These are phyloP conservation scores for Talaromyces trachyspermus DNA, from an alignment of 495 filamentous ascomycete species.

Conservation along the genomic window DNA sequence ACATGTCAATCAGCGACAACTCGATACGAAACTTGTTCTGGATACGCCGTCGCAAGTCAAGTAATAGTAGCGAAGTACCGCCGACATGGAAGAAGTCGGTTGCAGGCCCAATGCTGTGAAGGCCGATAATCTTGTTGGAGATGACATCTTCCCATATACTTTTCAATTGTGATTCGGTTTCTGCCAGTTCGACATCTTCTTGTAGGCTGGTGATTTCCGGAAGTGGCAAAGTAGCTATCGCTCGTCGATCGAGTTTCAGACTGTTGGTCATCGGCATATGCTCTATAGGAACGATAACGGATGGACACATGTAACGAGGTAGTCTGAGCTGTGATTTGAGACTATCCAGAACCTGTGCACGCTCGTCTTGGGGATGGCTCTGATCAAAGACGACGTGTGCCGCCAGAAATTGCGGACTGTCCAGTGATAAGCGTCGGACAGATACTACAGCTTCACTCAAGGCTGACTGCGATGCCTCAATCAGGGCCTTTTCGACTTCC, in stretches of 20 bases:
- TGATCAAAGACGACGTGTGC: slow-evolving; percentile 21
- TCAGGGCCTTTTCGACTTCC: slow-evolving; percentile 34
- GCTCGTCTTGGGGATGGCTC: not conserved
- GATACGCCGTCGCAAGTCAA: slow-evolving; percentile 17
- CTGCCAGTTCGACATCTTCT: slow-evolving; percentile 15
- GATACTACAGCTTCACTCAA: slow-evolving; percentile 30
- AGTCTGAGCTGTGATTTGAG: slow-evolving; percentile 19
- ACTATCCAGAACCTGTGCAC: not conserved
- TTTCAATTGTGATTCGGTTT: slow-evolving; percentile 16
- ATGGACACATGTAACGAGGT: slow-evolving; percentile 43
- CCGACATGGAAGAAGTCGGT: slow-evolving; percentile 27
- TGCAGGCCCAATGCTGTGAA: not conserved
- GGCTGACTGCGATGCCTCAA: slow-evolving; percentile 14
- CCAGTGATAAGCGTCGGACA: slow-evolving; percentile 2
- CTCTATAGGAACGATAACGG: slow-evolving; percentile 24
- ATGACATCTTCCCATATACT: slow-evolving; percentile 23
- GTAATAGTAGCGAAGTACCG: slow-evolving; percentile 26
- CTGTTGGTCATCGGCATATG: slow-evolving; percentile 30
- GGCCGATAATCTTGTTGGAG: not conserved
- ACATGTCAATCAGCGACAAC: slow-evolving; percentile 22
- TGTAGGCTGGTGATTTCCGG: slow-evolving; percentile 1
- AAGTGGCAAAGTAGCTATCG: slow-evolving; percentile 16
- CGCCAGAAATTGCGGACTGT: slow-evolving; percentile 21
- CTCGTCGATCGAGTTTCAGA: slow-evolving; percentile 35
- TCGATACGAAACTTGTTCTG: slow-evolving; percentile 15